Evolutionary conservation across 2,329 filamentous ascomycete genomes (phyloP), one percentile per base, ranked within the genome.

Genomic region (Calonectria leucothoes): DNA sequence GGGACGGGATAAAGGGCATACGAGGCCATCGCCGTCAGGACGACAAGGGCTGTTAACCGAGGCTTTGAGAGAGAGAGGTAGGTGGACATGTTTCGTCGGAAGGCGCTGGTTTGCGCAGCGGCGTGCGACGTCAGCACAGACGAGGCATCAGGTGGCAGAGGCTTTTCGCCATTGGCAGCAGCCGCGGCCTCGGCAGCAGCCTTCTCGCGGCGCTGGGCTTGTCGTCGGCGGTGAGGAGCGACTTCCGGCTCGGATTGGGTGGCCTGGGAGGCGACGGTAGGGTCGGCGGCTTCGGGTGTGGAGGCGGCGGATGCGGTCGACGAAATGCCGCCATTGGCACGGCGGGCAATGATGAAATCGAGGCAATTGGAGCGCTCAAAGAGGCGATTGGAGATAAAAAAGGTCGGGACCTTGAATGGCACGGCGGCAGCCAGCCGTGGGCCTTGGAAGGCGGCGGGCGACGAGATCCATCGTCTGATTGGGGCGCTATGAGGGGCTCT

Each of bases 61-160:
- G 97, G 97, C 83, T 99, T 99, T n/a, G 96, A 94, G 77, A 99
- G 92, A 31, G 97, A 94, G 75, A 99, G 93, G 80, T 95, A 95
- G 35, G 95, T 93, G 27, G 95, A 94, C 76, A 97, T 82, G 69
- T 91, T 89, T 71, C 95, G 94, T 29, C 90, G 89, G 66, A 90
- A 71, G 20, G 91, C 91, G 76, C 86, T 82, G 10, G 85, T 82
- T 69, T 87, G 88, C 63, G 84, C 84, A 59, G 87, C 89, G 70
- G 88, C 91, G 61, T 84, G 85, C 63, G 85, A 86, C 48, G 91
- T 87, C 27, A 93, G 87, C 20, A 88, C 83, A 6, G 91, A 89
- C 5, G 91, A 93, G 23, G 89, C 88, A 82, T 88, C 85, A 14
- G 86, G 85, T 17, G 88, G 86, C 3, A 89, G 82, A 33, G 84